phyloP scores from a whole-genome alignment of 345 rosid species.

The Kernera saxatilis region DNA sequence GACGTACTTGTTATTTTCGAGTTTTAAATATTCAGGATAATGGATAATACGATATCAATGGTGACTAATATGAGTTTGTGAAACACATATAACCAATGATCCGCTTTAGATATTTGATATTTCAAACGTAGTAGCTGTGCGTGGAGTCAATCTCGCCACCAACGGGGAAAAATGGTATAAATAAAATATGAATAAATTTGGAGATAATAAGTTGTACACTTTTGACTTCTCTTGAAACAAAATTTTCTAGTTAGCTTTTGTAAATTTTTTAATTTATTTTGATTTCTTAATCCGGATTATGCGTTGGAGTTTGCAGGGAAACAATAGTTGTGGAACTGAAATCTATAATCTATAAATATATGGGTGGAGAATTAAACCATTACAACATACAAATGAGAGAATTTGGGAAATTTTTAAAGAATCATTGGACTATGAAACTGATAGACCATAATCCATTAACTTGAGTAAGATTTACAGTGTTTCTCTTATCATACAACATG shows the following conservation, averaged over 20 bases:
- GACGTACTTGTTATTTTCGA: not conserved
- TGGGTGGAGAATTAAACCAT: not conserved
- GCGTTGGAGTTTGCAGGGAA: not conserved
- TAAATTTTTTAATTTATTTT: not conserved
- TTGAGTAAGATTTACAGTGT: not conserved
- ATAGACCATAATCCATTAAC: not conserved
- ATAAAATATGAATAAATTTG: not conserved
- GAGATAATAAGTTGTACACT: not conserved
- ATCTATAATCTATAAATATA: not conserved
- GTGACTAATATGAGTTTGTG: not conserved
- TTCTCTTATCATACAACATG: not conserved
- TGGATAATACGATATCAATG: not conserved
- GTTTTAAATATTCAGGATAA: not conserved
- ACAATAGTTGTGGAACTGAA: not conserved
- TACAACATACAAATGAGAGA: not conserved
- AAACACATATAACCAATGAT: not conserved
- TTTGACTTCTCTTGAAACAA: slow-evolving; percentile 25
- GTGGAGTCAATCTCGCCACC: slow-evolving; percentile 22
- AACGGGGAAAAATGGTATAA: not conserved
- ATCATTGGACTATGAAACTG: not conserved
- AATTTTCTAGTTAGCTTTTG: not conserved
- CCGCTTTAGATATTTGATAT: not conserved
- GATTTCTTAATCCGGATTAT: not conserved
- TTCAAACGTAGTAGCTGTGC: not conserved
- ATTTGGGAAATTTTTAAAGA: not conserved